These are phyloP conservation scores for Sugiyamaella novakii DNA, from an alignment of 1,139 yeast genomes.

Conservation along the genomic window DNA sequence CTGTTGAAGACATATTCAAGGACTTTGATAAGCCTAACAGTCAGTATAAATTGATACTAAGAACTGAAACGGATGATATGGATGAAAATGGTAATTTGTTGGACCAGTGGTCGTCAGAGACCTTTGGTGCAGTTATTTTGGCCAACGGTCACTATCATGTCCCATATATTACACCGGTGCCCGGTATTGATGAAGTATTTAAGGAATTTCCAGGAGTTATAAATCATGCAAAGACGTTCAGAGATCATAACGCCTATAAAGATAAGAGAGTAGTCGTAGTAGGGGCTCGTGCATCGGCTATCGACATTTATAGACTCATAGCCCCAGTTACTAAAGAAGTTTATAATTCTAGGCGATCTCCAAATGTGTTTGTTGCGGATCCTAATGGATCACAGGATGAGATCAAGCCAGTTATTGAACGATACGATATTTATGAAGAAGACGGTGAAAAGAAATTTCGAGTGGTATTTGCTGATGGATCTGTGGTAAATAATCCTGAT, in stretches of 20 bases:
- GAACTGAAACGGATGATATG: conserved; percentile 16
- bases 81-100: conserved; percentile 2
- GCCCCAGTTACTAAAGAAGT: conserved; percentile 18
- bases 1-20: conserved; percentile 15
- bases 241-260: conserved; percentile 47
- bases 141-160: conserved; percentile 61
- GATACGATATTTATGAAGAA: conserved; percentile 19
- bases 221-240: conserved; percentile 61
- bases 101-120: conserved; percentile 23
- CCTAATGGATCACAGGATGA: conserved; percentile 1
- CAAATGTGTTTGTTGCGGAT: conserved; percentile 3
- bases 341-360: conserved; percentile 20
- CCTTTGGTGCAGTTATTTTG: conserved; percentile 56
- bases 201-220: conserved; percentile 51
- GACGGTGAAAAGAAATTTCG: conserved; percentile 8
- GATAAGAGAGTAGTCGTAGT: conserved; percentile 54
- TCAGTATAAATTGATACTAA: conserved; percentile 13
- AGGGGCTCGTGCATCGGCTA: conserved; percentile 43
- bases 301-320: conserved; percentile 21
- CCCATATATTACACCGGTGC: conserved; percentile 57
- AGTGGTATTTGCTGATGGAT: conserved; percentile 17
- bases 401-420: conserved; percentile 17
- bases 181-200: conserved; percentile 57
- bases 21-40: conserved; percentile 9
- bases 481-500: conserved; percentile 18